Evolutionary conservation across 2,329 filamentous ascomycete genomes (phyloP).

Genomic region (Apiospora sp.): DNA sequence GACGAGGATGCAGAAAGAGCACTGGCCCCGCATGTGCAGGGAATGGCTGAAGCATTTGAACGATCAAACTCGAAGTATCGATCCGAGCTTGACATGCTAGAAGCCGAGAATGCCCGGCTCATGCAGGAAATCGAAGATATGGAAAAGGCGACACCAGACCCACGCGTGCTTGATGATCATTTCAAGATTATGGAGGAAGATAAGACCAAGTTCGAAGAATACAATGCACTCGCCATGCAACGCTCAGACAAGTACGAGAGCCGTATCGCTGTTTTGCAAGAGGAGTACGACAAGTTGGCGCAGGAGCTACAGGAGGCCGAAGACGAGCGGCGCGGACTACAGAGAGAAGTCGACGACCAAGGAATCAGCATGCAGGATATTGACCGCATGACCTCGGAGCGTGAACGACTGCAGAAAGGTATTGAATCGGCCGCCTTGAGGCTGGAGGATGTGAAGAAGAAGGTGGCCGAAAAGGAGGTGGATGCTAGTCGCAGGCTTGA

Average conservation of each 20-base stretch:
- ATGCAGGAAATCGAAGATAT: constrained; percentile 88
- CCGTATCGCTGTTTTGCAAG: constrained; percentile 81
- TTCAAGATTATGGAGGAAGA: constrained; percentile 96
- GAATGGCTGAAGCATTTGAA: constrained; percentile 90
- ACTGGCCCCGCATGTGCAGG: constrained; percentile 82
- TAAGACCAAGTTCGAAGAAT: constrained; percentile 92
- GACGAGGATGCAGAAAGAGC: constrained; percentile 84
- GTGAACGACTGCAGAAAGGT: constrained; percentile 89
- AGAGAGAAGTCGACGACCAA: constrained; percentile 88
- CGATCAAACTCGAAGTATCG: constrained; percentile 83
- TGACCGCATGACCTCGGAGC: constrained; percentile 96
- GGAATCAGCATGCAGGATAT: constrained; percentile 98
- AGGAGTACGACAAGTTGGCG: constrained; percentile 82
- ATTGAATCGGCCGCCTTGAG: constrained; percentile 79
- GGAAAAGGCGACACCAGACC: constrained; percentile 84
- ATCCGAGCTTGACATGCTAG: constrained; percentile 83
- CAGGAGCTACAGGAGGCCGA: constrained; percentile 81
- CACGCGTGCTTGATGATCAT: constrained; percentile 84
- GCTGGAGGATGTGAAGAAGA: constrained; percentile 85
- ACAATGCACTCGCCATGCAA: constrained; percentile 83
- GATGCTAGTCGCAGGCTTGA: constrained; percentile 88
- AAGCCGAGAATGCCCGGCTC: constrained; percentile 83
- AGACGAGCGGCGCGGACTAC: constrained; percentile 79
- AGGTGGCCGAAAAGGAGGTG: constrained; percentile 84
- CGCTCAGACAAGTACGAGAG: constrained; percentile 90